Conservation (phyloP, 148 eudicot genomes). For the Rhododendron kiyosumense region DNA sequence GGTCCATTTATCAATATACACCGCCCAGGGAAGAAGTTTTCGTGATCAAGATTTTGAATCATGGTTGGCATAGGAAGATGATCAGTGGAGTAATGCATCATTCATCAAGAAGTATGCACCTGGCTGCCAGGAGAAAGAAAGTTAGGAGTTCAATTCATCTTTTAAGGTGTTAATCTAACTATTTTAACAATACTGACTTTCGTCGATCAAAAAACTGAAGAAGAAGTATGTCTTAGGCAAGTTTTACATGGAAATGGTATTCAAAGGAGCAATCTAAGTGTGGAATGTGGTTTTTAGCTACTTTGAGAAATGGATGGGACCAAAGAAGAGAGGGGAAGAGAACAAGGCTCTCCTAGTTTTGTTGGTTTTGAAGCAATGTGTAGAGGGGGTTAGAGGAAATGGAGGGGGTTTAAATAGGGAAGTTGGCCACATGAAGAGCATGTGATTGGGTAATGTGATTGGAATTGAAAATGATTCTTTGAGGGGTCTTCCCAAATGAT, state of each 20-base stretch:
- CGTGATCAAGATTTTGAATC: conserved; percentile 22
- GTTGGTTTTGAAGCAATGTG: conserved; percentile 18
- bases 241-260: not conserved
- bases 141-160: no score
- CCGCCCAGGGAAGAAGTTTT: conserved; percentile 43
- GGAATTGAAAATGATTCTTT: conserved; percentile 21
- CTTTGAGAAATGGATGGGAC: conserved; percentile 5
- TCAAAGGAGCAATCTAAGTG: not conserved
- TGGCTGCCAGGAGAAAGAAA: not conserved
- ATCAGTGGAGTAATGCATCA: conserved; percentile 8
- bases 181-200: not conserved
- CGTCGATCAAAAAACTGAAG: not conserved
- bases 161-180: not conserved
- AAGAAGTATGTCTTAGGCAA: not conserved
- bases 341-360: not conserved
- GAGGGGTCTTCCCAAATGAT: conserved; percentile 12
- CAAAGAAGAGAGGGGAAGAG: conserved; percentile 14
- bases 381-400: conserved; percentile 46
- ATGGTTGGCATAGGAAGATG: conserved; percentile 5
- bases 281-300: not conserved
- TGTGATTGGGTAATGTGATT: conserved; percentile 30
- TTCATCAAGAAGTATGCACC: not conserved
- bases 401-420: conserved; percentile 55
- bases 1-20: conserved; percentile 72
- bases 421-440: conserved; percentile 26